Evolutionary conservation across 106 monocot genomes (phyloP), one percentile per base, ranked within the genome.

Genomic region (Acorus calamus): DNA sequence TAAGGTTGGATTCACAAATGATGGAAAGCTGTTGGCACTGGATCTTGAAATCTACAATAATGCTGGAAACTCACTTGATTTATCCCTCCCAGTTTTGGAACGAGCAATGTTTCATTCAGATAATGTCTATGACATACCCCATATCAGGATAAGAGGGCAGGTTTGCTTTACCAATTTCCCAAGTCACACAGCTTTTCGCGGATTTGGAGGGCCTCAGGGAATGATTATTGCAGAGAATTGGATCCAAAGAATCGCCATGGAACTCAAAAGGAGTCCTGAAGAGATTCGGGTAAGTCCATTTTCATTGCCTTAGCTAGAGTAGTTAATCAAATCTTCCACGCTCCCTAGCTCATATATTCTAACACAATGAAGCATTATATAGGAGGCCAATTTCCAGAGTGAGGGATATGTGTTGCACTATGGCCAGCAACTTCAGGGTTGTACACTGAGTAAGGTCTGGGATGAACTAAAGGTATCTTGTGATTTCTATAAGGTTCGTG

Each of bases 151-250:
- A 59, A 77, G 11, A 53, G 98, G 98, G 44, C 63, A 77, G 68
- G 85, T 92, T 49, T 98, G 98, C 57, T 85, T 67, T 70, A 98
- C 98, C 7, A 98, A 98, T 73, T 83, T 88, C 10, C 88, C 98
- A 41, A 98, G 92, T 69, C 83, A 98, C 52, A 98, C 98, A 14
- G 98, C 98, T 68, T 98, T 98, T 60, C 75, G 98, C 11, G 98
- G 98, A 60, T 98, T 98, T 81, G 98, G 98, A 64, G 98, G 88
- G 42, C 98, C 98, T 28, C 98, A 98, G 69, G 98, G 85, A 11
- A 86, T 88, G 91, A 59, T 98, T 48, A 83, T 98, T 77, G 60
- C 88, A 64, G 98, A 98, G 72, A 92, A 98, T 58, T 98, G 98
- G 98, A 76, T 98, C 63, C 87, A 98, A 44, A 64, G 73, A 49